phyloP scores from a whole-genome alignment of 768 basidiomycete genomes.

The Lentinula edodes region DNA sequence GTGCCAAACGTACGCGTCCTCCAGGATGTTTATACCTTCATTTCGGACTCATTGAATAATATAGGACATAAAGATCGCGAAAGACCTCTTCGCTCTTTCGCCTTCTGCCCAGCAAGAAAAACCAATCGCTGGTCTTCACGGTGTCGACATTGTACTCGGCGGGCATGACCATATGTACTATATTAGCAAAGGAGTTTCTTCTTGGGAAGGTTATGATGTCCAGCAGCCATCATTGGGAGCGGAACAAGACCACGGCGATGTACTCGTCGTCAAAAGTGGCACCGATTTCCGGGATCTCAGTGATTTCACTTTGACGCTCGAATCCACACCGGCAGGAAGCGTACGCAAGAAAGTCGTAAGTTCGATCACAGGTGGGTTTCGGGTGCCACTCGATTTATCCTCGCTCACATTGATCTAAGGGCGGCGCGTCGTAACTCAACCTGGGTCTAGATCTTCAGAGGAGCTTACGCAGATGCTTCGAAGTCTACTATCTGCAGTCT shows the following conservation, averaged over 20 bases:
- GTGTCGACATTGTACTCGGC: slow-evolving; percentile 79
- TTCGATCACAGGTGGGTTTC: slow-evolving; percentile 46
- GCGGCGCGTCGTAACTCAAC: slow-evolving; percentile 56
- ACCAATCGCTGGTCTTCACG: slow-evolving; percentile 52
- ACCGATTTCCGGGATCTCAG: slow-evolving; percentile 87
- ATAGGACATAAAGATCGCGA: slow-evolving; percentile 70
- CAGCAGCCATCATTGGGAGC: slow-evolving; percentile 51
- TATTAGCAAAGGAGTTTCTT: slow-evolving; percentile 55
- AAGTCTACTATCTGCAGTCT: slow-evolving; percentile 62
- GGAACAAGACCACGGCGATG: slow-evolving; percentile 66
- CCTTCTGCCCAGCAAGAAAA: slow-evolving; percentile 41
- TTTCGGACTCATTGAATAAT: not conserved
- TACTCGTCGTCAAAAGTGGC: slow-evolving; percentile 79
- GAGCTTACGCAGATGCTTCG: slow-evolving; percentile 54
- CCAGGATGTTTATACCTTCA: not conserved
- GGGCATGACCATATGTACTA: slow-evolving; percentile 89
- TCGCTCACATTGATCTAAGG: slow-evolving; percentile 32
- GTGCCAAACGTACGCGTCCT: slow-evolving; percentile 39
- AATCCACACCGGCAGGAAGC: slow-evolving; percentile 53
- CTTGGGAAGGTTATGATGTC: slow-evolving; percentile 64
- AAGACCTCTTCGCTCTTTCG: slow-evolving; percentile 55
- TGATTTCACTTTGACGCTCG: slow-evolving; percentile 61
- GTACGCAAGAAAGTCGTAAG: slow-evolving; percentile 62
- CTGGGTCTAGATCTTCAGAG: slow-evolving; percentile 51
- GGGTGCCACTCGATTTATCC: slow-evolving; percentile 4